Conservation (phyloP, 805 yeast species). For the Ogataea degrootiae region DNA sequence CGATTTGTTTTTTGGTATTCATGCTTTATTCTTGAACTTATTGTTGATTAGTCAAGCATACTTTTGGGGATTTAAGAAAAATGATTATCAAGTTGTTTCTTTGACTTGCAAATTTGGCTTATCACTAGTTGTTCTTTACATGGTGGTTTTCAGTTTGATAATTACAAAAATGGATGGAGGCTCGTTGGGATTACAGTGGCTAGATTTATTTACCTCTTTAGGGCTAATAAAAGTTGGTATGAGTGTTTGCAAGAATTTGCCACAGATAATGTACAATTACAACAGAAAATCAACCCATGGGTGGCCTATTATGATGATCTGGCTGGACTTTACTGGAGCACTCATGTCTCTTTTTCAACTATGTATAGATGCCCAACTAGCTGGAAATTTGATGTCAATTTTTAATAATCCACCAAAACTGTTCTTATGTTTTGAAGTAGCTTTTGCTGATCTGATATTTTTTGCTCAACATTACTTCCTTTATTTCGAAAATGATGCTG, state of each 20-base stretch:
- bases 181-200: conserved; percentile 26
- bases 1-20: conserved; percentile 30
- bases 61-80: conserved; percentile 30
- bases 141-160: conserved; percentile 5
- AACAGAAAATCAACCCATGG: conserved; percentile 33
- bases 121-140: conserved; percentile 10
- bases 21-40: conserved; percentile 25
- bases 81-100: conserved; percentile 28
- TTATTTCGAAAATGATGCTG: conserved; percentile 24
- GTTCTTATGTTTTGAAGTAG: conserved; percentile 28
- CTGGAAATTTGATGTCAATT: conserved; percentile 20
- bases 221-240: conserved; percentile 30
- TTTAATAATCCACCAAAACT: conserved; percentile 31
- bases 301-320: conserved; percentile 34
- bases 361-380: conserved; percentile 25
- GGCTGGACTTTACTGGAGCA: conserved; percentile 30
- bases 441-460: conserved; percentile 26
- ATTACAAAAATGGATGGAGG: conserved; percentile 13
- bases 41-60: conserved; percentile 29
- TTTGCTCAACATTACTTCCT: conserved; percentile 30
- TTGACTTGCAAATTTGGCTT: conserved; percentile 17
- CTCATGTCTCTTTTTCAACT: conserved; percentile 27
- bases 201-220: conserved; percentile 28
- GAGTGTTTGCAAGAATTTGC: conserved; percentile 33
- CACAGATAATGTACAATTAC: conserved; percentile 30